Evolutionary conservation across 2,329 filamentous ascomycete species (phyloP).

Genomic region (Exophiala aquamarina): DNA sequence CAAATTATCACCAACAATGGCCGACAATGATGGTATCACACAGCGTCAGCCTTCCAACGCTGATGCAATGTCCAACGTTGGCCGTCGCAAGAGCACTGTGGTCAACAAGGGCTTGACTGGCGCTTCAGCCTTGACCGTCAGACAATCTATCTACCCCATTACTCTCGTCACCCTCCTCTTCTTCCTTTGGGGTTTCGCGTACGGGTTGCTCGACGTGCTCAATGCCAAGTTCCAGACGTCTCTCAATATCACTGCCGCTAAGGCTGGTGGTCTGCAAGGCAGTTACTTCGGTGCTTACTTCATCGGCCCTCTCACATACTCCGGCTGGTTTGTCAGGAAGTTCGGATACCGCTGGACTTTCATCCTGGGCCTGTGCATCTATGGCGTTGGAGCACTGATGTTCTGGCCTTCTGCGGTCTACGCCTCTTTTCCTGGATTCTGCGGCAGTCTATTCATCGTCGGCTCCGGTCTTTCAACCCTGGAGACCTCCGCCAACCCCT

Average conservation of each 20-base stretch:
- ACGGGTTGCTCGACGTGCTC: constrained; percentile 50
- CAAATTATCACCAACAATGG: constrained; percentile 4
- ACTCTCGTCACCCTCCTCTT: constrained; percentile 50
- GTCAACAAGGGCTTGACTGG: constrained; percentile 34
- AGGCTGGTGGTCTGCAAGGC: constrained; percentile 63
- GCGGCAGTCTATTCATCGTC: constrained; percentile 66
- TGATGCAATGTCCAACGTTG: constrained; percentile 23
- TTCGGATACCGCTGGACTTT: constrained; percentile 74
- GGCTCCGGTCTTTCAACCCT: constrained; percentile 72
- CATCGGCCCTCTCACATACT: constrained; percentile 53
- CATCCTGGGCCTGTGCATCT: constrained; percentile 69
- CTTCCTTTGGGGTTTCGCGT: constrained; percentile 56
- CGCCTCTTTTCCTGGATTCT: constrained; percentile 72
- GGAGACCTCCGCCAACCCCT: constrained; percentile 77
- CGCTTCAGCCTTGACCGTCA: constrained; percentile 43
- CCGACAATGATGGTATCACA: constrained; percentile 22
- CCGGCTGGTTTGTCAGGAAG: constrained; percentile 63
- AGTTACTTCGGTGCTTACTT: constrained; percentile 65
- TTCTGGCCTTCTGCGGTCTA: constrained; percentile 81
- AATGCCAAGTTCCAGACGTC: constrained; percentile 61
- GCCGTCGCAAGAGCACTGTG: constrained; percentile 18
- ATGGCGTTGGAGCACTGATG: constrained; percentile 72
- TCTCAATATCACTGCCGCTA: constrained; percentile 53
- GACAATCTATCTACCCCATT: constrained; percentile 46
- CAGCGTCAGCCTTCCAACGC: constrained; percentile 28